phyloP scores from a whole-genome alignment of 768 basidiomycete genomes.

The Boletus rubropictus region DNA sequence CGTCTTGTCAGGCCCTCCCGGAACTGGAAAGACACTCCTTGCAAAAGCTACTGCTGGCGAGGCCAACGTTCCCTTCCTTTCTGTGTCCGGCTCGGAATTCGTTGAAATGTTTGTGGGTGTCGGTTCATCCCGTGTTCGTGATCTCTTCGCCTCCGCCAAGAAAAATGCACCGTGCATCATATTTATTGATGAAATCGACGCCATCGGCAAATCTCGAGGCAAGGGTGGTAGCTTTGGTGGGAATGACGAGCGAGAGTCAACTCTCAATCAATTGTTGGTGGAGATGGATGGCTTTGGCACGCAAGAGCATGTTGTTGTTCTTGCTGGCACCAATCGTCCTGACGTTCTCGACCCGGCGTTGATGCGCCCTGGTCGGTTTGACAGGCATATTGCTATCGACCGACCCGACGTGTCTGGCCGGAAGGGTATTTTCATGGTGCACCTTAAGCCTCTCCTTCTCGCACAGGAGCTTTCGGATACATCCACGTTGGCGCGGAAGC shows the following conservation, averaged over 20 bases:
- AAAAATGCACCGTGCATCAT: conserved; percentile 98
- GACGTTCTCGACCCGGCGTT: conserved; percentile 95
- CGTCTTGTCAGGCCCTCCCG: conserved; percentile 92
- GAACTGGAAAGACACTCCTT: conserved; percentile 96
- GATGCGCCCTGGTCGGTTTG: conserved; percentile 96
- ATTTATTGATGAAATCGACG: conserved; percentile 99
- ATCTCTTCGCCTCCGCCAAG: conserved; percentile 95
- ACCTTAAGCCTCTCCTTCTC: conserved; percentile 79
- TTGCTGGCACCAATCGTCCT: conserved; percentile 94
- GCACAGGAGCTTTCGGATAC: conserved; percentile 45
- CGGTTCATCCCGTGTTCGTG: conserved; percentile 93
- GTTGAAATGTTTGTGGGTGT: conserved; percentile 99
- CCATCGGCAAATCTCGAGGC: conserved; percentile 91
- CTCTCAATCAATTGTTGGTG: conserved; percentile 93
- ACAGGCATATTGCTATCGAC: conserved; percentile 93
- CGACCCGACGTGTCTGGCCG: conserved; percentile 92
- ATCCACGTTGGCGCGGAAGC: conserved; percentile 74
- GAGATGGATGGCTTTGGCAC: conserved; percentile 99
- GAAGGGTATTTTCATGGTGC: conserved; percentile 90
- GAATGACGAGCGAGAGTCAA: conserved; percentile 96
- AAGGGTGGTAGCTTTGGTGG: conserved; percentile 78
- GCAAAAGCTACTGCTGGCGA: conserved; percentile 99
- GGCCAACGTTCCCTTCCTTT: conserved; percentile 95
- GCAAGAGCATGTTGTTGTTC: conserved; percentile 92
- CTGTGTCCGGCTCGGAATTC: conserved; percentile 97